Conservation (phyloP, 1,284 basidiomycete genomes). For the Heterobasidion irregulare region DNA sequence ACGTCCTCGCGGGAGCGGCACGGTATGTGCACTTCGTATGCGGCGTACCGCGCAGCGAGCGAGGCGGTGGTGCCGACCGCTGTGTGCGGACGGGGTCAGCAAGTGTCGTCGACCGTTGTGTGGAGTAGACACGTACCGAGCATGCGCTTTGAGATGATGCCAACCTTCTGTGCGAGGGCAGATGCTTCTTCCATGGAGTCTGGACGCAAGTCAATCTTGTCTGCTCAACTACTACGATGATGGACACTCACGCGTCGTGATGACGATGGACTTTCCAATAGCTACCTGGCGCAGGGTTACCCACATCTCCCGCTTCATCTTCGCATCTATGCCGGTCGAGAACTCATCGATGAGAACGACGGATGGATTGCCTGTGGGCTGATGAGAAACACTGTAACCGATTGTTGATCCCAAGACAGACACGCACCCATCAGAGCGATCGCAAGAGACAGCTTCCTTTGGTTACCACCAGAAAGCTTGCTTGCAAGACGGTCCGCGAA, state of each 20-base stretch:
- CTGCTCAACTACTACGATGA: neutral
- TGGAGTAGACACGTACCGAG: conserved; percentile 37
- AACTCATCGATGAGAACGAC: conserved; percentile 81
- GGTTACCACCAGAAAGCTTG: conserved; percentile 73
- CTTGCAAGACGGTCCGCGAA: conserved; percentile 69
- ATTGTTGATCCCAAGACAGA: neutral
- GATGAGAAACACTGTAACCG: neutral
- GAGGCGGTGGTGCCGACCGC: conserved; percentile 62
- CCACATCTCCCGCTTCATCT: conserved; percentile 82
- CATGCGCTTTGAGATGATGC: conserved; percentile 62
- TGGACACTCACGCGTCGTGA: conserved; percentile 53
- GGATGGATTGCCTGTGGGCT: conserved; percentile 53
- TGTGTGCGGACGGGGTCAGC: conserved; percentile 12
- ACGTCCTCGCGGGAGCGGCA: conserved; percentile 56
- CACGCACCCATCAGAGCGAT: conserved; percentile 67
- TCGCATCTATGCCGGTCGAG: conserved; percentile 76
- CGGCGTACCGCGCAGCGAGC: conserved; percentile 57
- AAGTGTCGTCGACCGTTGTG: conserved; percentile 3
- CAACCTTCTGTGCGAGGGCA: conserved; percentile 65
- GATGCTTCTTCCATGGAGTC: conserved; percentile 85
- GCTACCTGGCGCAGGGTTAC: conserved; percentile 57
- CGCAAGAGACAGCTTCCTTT: conserved; percentile 70
- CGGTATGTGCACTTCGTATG: conserved; percentile 74
- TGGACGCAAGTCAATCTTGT: conserved; percentile 12
- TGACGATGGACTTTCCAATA: conserved; percentile 56